phyloP scores from a whole-genome alignment of 306 rosid genomes.

The Clitoria ternatea region DNA sequence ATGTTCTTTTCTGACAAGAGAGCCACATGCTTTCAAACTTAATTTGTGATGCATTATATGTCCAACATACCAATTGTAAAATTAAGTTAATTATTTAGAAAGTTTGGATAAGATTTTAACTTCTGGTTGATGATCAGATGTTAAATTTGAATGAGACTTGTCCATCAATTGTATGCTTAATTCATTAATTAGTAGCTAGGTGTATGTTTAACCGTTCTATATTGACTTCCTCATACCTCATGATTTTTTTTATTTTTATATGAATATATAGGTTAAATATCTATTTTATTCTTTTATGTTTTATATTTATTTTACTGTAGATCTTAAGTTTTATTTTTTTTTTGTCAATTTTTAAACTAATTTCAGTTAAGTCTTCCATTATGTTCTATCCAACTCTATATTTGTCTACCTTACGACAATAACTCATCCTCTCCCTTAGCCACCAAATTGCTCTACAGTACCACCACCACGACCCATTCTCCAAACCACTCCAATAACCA shows the following conservation, averaged over 20 bases:
- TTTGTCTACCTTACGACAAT: too few relatives aligned
- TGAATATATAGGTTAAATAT: neutral
- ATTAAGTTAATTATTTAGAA: neutral
- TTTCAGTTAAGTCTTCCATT: too few relatives aligned
- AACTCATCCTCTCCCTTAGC: too few relatives aligned
- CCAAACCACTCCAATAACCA: too few relatives aligned
- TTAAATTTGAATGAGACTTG: neutral
- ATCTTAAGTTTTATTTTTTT: too few relatives aligned
- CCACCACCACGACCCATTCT: too few relatives aligned
- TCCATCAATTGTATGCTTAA: neutral
- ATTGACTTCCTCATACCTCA: neutral
- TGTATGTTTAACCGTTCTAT: neutral
- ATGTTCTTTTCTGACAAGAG: too few relatives aligned
- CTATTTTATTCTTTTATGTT: too few relatives aligned
- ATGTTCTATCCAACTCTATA: too few relatives aligned
- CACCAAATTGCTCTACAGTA: too few relatives aligned
- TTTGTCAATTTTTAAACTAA: too few relatives aligned
- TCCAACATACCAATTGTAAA: neutral
- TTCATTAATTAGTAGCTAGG: neutral
- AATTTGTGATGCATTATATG: neutral
- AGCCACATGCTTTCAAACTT: neutral
- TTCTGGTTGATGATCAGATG: neutral
- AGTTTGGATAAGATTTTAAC: neutral
- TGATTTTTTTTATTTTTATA: neutral
- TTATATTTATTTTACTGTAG: too few relatives aligned